A percentile compares a stretch with the other conserved stretches of the same genome.
These are phyloP conservation scores for Mucor mucedo DNA, from an alignment of 371 early-diverging fungal species.

Conservation along the genomic window DNA sequence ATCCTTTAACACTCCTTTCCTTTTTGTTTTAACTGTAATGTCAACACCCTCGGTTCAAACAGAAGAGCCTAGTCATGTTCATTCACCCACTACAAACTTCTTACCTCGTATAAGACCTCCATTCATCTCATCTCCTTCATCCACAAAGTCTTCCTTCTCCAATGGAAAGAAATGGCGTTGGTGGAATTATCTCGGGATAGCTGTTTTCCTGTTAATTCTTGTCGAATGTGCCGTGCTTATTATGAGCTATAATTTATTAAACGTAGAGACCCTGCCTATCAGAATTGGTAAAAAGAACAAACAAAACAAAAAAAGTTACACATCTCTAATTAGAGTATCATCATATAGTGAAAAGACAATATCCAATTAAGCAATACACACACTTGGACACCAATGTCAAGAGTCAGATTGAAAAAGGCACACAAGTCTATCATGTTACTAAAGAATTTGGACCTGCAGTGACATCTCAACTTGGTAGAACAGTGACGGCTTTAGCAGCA, in stretches of 20 bases:
- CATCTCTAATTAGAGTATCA: background rate
- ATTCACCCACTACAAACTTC: background rate
- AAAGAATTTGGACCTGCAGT: conserved; percentile 70
- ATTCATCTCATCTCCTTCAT: background rate
- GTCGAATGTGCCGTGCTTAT: conserved; percentile 42
- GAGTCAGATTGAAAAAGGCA: conserved; percentile 43
- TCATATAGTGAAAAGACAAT: conserved; percentile 43
- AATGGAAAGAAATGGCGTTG: conserved; percentile 54
- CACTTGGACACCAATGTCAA: conserved; percentile 48
- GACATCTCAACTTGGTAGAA: conserved; percentile 63
- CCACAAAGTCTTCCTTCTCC: conserved; percentile 2
- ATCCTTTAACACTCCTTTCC: background rate
- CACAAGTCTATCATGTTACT: conserved; percentile 66
- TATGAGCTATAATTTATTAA: conserved; percentile 43
- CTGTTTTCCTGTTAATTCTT: conserved; percentile 46
- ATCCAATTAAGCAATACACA: conserved; percentile 56
- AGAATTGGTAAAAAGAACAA: conserved; percentile 53
- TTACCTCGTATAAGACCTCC: background rate
- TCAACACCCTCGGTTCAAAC: conserved; percentile 1
- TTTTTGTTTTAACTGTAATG: conserved; percentile 1
- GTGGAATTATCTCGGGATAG: conserved; percentile 53
- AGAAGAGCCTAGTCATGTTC: background rate
- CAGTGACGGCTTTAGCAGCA: conserved; percentile 65
- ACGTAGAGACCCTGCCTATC: conserved; percentile 47
- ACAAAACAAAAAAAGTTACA: background rate